Percentiles rank a stretch among this genome's conserved stretches.
Evolutionary conservation across 2,329 filamentous ascomycete species (phyloP).

Genomic region (Fusarium sp.): DNA sequence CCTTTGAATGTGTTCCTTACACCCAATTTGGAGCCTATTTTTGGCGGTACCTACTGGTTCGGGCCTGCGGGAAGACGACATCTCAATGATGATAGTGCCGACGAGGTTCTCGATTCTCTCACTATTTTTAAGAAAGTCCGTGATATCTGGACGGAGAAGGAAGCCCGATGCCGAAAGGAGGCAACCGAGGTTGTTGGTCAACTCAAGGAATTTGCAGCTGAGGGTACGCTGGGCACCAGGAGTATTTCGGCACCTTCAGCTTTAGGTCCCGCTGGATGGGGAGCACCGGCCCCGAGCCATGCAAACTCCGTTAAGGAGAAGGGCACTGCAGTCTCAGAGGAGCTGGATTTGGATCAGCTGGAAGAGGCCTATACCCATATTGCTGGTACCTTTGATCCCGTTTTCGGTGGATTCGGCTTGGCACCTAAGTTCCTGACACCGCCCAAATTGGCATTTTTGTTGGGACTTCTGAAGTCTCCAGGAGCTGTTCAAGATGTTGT

Average conservation of each 20-base stretch:
- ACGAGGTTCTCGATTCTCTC: conserved; percentile 81
- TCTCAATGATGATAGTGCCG: conserved; percentile 55
- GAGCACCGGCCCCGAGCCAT: conserved; percentile 48
- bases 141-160: conserved; percentile 83
- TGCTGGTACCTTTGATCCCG: conserved; percentile 80
- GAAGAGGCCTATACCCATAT: conserved; percentile 91
- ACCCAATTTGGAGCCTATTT: conserved; percentile 90
- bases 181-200: conserved; percentile 85
- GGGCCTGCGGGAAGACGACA: conserved; percentile 73
- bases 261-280: conserved; percentile 49
- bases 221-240: conserved; percentile 76
- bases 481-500: conserved; percentile 84
- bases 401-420: conserved; percentile 82
- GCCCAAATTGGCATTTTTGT: conserved; percentile 83
- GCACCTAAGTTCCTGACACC: conserved; percentile 93
- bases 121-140: conserved; percentile 84
- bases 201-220: conserved; percentile 87
- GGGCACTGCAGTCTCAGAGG: conserved; percentile 65
- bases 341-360: conserved; percentile 87
- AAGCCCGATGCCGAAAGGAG: conserved; percentile 83
- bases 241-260: conserved; percentile 49
- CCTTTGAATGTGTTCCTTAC: conserved; percentile 97
- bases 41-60: conserved; percentile 96
- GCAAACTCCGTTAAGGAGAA: conserved; percentile 38
- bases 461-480: conserved; percentile 80